A percentile compares a stretch with the other conserved stretches of the same genome.
phyloP scores from a whole-genome alignment of 2,329 filamentous ascomycete species.

The Mariannaea elegans region DNA sequence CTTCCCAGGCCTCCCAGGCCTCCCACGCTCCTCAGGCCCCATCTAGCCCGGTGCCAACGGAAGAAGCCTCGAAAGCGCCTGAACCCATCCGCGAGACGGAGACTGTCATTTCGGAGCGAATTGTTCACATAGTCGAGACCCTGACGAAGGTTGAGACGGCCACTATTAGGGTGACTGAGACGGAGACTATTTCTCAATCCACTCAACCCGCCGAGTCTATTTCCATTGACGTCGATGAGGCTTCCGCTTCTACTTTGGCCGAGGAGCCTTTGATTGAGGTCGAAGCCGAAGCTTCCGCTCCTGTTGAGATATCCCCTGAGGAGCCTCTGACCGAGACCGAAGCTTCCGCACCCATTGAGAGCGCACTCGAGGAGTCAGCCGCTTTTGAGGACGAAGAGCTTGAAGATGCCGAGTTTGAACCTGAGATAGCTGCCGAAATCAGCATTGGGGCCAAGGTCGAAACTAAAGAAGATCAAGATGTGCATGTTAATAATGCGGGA shows the following conservation, averaged over 20 bases:
- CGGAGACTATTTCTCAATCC: slow-evolving; percentile 40
- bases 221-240: too few relatives aligned
- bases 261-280: slow-evolving; percentile 18
- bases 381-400: background rate
- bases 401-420: background rate
- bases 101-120: slow-evolving; percentile 32
- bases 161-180: slow-evolving; percentile 41
- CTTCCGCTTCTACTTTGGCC: too few relatives aligned
- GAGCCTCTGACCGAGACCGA: background rate
- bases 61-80: background rate
- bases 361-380: too few relatives aligned
- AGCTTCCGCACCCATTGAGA: too few relatives aligned
- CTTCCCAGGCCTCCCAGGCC: background rate
- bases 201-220: slow-evolving; percentile 20
- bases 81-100: slow-evolving; percentile 34
- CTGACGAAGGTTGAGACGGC: slow-evolving; percentile 46
- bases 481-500: too few relatives aligned
- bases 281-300: too few relatives aligned
- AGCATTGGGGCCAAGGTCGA: too few relatives aligned
- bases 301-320: too few relatives aligned
- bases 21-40: background rate
- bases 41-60: slow-evolving; percentile 1
- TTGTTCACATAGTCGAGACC: slow-evolving; percentile 48
- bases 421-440: background rate
- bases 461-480: too few relatives aligned